Evolutionary conservation across 1,284 basidiomycete genomes (phyloP), one percentile per base, ranked within the genome.

Genomic region (Schizophyllum amplum): DNA sequence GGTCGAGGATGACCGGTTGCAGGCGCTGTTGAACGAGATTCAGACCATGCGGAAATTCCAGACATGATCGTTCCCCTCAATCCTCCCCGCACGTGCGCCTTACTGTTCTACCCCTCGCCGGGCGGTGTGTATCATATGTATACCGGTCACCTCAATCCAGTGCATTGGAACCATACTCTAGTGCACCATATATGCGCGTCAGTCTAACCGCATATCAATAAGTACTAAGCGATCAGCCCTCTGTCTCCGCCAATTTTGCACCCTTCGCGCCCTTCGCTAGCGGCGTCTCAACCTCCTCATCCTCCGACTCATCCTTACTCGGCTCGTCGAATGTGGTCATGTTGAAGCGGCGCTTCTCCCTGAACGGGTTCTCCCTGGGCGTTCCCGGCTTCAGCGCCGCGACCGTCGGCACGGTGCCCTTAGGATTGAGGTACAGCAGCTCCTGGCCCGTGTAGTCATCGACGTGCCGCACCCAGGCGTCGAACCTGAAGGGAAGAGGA

Each of bases 21-120:
- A 95, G 67, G 78, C 82, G 0, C 75, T 94, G 33, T 77, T 95
- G 4, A 86, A 92, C 65, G 91, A 94, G 68, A 90, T 95, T 48
- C 89, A 93, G 66, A 90, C 88, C 13, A 87, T 94, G 81, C 80
- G 92, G 64, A 90, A 91, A 70, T 94, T 92, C 79, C 92, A 92
- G 33, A 42, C 33, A 42, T 42, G 33, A 33, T 33, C 27, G 27
- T 13, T 5, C 27, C 13, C 27, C 13, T 33, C 27, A 5, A 13
- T 17, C 7, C 33, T 42, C 33, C 13, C 13, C 33, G 33, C 17
- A 2, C 13, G 7, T 9, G 11, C 33, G 17, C 33, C 33, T 17
- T 42, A 17, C 33, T 13, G 33, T 42, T 9, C 33, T 13, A n/a
- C n/a, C 17, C 17, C 33, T 42, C 33, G 33, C 33, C 11, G 33